Base-by-base conservation (phyloP, 768 basidiomycete species). In the Lyophyllum semitale region DNA sequence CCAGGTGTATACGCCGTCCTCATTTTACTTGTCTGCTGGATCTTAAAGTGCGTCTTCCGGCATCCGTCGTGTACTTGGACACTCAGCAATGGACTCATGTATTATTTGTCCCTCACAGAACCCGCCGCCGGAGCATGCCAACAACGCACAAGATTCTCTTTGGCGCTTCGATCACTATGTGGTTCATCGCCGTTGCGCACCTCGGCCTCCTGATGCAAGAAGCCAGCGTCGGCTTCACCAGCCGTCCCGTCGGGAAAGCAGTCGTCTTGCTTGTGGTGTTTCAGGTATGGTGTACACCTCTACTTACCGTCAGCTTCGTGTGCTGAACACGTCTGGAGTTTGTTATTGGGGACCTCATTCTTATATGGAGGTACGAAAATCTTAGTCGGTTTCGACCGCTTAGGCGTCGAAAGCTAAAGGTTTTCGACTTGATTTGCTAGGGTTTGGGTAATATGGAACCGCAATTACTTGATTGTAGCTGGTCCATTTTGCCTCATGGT, bases 1-100 rank as follows among this genome's bases (percentile, higher is more conserved):
- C 20, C 12, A 45, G 43, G 43, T 25, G 43, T 45, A 45, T 45
- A 45, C 23, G 23, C 17, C 66, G 41, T 69, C 67, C 58, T 27
- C 33, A 37, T 51, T 15, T 38, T 41, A 3, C 23, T 35, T 4
- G 49, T 38, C 18, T 35, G 32, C 32, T 51, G 35, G 49, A 41
- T 51, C 17, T 20, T 38, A 1, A 20, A 29, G 45, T 46, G 23
- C 26, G 27, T 30, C 45, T 12, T n/a, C 22, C 15, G 33, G n/a
- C 22, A 23, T 23, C 6, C 22, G 23, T 9, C 22, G 8, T 26
- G 3, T 23, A 15, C 25, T 4, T 13, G 3, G 29, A 1, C 45
- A 29, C 18, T n/a, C 18, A 17, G 30, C 6, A 42, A 9, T 42
- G 20, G 38, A 6, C 38, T 40, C 38, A 40, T 11, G 7, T 22